Evolutionary conservation across 2,329 filamentous ascomycete species (phyloP), one percentile per base, ranked within the genome.

Genomic region (Neofusicoccum sp.): DNA sequence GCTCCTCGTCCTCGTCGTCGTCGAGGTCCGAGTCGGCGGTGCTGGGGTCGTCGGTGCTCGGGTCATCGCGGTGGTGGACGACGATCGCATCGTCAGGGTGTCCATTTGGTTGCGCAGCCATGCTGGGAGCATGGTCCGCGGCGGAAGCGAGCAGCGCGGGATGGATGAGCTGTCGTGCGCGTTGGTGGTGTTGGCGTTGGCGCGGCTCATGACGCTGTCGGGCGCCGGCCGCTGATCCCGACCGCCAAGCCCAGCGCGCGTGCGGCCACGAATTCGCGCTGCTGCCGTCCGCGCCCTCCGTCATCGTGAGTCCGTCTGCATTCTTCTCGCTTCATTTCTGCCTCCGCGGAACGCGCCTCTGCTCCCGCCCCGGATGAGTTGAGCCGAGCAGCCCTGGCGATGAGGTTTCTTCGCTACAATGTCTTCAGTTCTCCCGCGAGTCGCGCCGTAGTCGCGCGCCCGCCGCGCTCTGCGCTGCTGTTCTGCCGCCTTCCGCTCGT

Each of bases 1-100:
- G 96, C 77, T 98, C 94, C 16, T 98, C 89, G 0, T 92, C 89
- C n/a, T 56, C 36, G 36, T 49, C 52, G 6, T 56, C 54, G n/a
- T 58, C 54, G 54, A 14, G 54, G 56, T 64, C 62, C 56, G 52
- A 44, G 34, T 62, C 58, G 28, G 61, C 70, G 65, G 66, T 67
- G 67, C 52, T 56, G 64, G 37, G 67, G 63, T 63, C 61, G 22
- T 16, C 47, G 44, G 45, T 62, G 58, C 34, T 45, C 12, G 49
- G 43, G 16, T 43, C 85, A 0, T 88, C 86, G 0, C 87, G 85
- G 0, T 87, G 85, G 0, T 82, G 81, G 0, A 81, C 81, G 0
- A 81, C 78, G 0, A 22, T 22, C 22, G 78, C 79, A 0, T 78
- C 79, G 0, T 68, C 61, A 58, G 73, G 73, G 63, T 71, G 65